Evolutionary conservation across 495 filamentous ascomycete species (phyloP).

Genomic region (Astrothelium macrocarpum): DNA sequence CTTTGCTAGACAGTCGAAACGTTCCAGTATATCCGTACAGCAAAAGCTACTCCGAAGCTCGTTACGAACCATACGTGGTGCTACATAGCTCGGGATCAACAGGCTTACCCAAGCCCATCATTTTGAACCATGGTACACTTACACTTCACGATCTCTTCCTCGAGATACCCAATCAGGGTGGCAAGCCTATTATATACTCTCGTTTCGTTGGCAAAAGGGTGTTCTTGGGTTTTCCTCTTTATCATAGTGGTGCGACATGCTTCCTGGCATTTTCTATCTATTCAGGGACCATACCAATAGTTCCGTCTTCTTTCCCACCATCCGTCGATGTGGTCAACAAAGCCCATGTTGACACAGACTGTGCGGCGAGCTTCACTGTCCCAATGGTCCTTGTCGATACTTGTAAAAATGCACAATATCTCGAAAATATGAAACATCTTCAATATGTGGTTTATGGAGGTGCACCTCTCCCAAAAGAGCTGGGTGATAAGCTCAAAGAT

Average conservation of each 20-base stretch:
- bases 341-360: neutral
- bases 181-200: neutral
- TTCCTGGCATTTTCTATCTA: neutral
- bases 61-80: neutral
- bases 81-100: constrained; percentile 8
- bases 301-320: neutral
- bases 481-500: neutral
- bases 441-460: neutral
- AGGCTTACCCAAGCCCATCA: constrained; percentile 5
- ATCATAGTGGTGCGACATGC: neutral
- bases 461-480: neutral
- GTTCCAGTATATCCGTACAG: constrained; percentile 2
- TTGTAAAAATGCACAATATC: neutral
- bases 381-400: neutral
- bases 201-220: neutral
- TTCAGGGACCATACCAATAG: neutral
- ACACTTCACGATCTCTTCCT: neutral
- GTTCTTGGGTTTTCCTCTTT: neutral
- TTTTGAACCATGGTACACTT: neutral
- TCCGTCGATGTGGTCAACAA: neutral
- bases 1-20: neutral
- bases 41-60: neutral
- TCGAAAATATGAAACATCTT: neutral
- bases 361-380: neutral
- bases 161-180: neutral